Conservation (phyloP, 73 alveolate genomes). For the Symbiodinium pilosum region DNA sequence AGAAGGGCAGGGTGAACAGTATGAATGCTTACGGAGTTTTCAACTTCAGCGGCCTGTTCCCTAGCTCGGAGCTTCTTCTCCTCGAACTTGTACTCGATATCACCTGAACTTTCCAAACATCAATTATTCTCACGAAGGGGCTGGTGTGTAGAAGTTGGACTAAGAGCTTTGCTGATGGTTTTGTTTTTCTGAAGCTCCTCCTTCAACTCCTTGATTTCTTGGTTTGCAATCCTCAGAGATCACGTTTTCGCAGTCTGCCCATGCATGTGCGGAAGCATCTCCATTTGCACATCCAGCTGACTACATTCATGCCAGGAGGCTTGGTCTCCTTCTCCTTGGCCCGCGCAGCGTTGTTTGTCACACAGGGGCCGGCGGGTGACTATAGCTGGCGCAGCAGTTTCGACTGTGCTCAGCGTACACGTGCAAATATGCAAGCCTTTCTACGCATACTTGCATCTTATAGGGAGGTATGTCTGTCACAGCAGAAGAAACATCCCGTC, state of each 20-base stretch:
- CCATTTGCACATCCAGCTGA: neutral
- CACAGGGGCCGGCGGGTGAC: neutral
- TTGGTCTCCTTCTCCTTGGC: slow-evolving; percentile 86
- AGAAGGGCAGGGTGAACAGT: neutral
- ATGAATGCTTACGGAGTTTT: neutral
- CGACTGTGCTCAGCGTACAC: no score
- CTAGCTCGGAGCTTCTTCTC: slow-evolving; percentile 77
- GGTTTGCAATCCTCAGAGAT: slow-evolving; percentile 70
- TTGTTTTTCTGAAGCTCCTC: slow-evolving; percentile 92
- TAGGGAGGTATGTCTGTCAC: no score
- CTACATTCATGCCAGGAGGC: neutral
- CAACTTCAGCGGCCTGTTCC: slow-evolving; percentile 50
- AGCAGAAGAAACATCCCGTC: no score
- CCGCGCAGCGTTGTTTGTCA: no score
- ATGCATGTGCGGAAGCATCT: neutral
- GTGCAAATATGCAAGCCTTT: no score
- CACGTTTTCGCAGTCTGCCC: neutral
- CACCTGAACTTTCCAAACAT: neutral
- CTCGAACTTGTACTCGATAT: slow-evolving; percentile 92
- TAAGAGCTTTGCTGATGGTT: slow-evolving; percentile 49
- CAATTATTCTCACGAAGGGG: neutral
- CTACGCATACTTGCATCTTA: no score
- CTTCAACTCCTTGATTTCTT: slow-evolving; percentile 83
- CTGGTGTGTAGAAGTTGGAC: neutral
- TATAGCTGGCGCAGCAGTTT: neutral